Percentiles rank a stretch among this genome's conserved stretches.
Evolutionary conservation across 2,329 filamentous ascomycete species (phyloP).

Genomic region (Neonectria coccinea): DNA sequence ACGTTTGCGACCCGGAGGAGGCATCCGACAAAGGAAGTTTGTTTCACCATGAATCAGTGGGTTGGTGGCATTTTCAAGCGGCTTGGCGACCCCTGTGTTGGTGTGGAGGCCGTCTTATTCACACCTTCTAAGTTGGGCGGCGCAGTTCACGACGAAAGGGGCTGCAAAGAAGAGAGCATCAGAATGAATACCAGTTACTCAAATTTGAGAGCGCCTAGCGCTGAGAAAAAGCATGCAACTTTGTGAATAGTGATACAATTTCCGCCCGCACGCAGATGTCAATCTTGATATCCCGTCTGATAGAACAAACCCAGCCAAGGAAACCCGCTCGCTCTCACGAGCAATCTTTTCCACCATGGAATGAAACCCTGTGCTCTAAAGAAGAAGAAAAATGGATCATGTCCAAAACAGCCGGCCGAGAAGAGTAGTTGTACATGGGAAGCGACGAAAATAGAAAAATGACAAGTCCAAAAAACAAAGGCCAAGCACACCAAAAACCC

Average conservation of each 20-base stretch:
- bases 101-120: slow-evolving; percentile 22
- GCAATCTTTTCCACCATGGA: slow-evolving; percentile 26
- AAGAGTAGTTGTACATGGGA: slow-evolving; percentile 53
- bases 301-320: slow-evolving; percentile 18
- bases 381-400: slow-evolving; percentile 24
- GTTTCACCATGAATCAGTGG: slow-evolving; percentile 37
- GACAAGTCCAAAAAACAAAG: slow-evolving; percentile 27
- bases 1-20: slow-evolving; percentile 25
- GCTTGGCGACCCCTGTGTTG: slow-evolving; percentile 31
- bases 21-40: slow-evolving; percentile 32
- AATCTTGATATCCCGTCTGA: slow-evolving; percentile 40
- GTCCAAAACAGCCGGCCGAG: slow-evolving; percentile 31
- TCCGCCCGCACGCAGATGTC: slow-evolving; percentile 33
- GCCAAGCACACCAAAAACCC: slow-evolving; percentile 16
- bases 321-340: slow-evolving; percentile 19
- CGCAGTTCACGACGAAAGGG: slow-evolving; percentile 19
- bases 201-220: slow-evolving; percentile 29
- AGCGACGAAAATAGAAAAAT: slow-evolving; percentile 28
- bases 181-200: slow-evolving; percentile 28
- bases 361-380: slow-evolving; percentile 30
- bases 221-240: slow-evolving; percentile 29
- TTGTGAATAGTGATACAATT: slow-evolving; percentile 49
- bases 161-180: background rate
- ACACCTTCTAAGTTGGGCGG: slow-evolving; percentile 9
- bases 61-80: slow-evolving; percentile 11